Evolutionary conservation across 768 basidiomycete species (phyloP).

Genomic region (Calocybe indica): DNA sequence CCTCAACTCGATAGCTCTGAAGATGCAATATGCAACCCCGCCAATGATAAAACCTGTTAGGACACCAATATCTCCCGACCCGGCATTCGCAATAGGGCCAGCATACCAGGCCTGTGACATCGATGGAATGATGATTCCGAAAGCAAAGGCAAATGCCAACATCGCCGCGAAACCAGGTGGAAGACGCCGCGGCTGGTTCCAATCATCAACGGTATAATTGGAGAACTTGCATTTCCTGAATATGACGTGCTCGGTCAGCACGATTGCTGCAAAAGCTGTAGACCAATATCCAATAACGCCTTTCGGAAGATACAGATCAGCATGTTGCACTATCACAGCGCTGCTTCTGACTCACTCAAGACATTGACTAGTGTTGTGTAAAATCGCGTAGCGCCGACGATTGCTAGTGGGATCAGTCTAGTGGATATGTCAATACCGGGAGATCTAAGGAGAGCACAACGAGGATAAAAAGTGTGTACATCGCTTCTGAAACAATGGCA

Average conservation of each 20-base stretch:
- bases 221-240: conserved; percentile 47
- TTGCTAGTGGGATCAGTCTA: conserved; percentile 63
- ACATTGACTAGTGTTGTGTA: conserved; percentile 59
- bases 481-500: conserved; percentile 55
- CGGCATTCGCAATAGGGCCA: conserved; percentile 56
- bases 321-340: not conserved
- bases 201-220: conserved; percentile 44
- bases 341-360: conserved; percentile 37
- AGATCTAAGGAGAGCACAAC: not conserved
- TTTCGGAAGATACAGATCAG: conserved; percentile 6
- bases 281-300: conserved; percentile 53
- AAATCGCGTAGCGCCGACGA: conserved; percentile 65
- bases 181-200: conserved; percentile 48
- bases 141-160: conserved; percentile 40
- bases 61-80: conserved; percentile 69
- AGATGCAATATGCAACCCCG: conserved; percentile 32
- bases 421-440: not conserved
- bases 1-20: not conserved
- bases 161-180: conserved; percentile 63
- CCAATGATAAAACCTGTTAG: conserved; percentile 50
- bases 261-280: conserved; percentile 49
- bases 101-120: conserved; percentile 71
- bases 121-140: conserved; percentile 53
- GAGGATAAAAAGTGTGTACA: conserved; percentile 28
- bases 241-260: conserved; percentile 61